These are phyloP conservation scores for Dactylellina leptospora DNA, from an alignment of 2,329 filamentous ascomycete genomes.

Conservation along the genomic window DNA sequence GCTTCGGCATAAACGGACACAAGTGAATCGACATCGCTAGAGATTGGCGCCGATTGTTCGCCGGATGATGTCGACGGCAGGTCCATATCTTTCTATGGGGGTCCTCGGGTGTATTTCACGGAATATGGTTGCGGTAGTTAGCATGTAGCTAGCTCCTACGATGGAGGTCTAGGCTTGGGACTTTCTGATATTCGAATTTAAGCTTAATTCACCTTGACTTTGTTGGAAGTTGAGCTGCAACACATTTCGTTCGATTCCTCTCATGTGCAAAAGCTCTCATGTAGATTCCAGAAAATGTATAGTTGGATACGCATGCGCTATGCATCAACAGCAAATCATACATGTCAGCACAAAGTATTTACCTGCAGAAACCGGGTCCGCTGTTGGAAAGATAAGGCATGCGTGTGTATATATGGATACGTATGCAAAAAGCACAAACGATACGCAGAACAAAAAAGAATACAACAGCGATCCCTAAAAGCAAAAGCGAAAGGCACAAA, in stretches of 20 bases:
- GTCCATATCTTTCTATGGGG: no score
- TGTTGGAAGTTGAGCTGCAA: conserved; percentile 30
- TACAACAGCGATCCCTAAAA: no score
- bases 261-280: not conserved
- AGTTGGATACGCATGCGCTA: not conserved
- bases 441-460: no score
- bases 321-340: conserved; percentile 6
- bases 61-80: conserved; percentile 2
- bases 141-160: no score
- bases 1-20: conserved; percentile 32
- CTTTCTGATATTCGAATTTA: no score
- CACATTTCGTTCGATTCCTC: conserved; percentile 7
- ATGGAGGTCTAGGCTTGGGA: no score
- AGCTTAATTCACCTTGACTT: conserved; percentile 7
- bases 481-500: not conserved
- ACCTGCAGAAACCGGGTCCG: no score
- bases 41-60: not conserved
- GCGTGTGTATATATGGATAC: no score
- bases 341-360: no score
- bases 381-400: no score
- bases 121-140: no score
- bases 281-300: not conserved
- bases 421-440: not conserved
- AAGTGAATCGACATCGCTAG: conserved; percentile 25
- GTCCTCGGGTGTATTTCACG: no score